These are phyloP conservation scores for Trichosporon sp. DNA, from an alignment of 1,284 basidiomycete genomes.

Conservation along the genomic window DNA sequence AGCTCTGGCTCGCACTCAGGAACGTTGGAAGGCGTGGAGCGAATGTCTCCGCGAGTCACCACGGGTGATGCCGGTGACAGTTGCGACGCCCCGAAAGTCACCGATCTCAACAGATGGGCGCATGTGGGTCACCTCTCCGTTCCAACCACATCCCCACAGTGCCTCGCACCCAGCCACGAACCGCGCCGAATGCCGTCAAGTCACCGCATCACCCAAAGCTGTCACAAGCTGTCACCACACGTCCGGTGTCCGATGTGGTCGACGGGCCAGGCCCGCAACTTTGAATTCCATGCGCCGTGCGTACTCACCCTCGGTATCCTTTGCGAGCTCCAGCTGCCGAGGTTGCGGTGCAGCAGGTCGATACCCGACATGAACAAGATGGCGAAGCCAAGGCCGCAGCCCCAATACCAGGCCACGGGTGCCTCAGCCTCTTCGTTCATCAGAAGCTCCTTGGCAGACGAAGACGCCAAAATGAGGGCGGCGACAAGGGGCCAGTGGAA, in stretches of 20 bases:
- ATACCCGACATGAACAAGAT: conserved; percentile 51
- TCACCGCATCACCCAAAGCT: not conserved
- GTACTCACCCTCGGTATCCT: conserved; percentile 42
- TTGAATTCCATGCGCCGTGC: not conserved
- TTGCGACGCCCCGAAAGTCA: conserved; percentile 15
- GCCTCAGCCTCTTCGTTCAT: conserved; percentile 5
- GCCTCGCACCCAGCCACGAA: not conserved
- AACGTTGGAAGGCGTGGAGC: conserved; percentile 5
- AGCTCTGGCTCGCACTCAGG: conserved; percentile 4
- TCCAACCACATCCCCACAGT: conserved; percentile 2
- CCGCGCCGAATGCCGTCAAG: not conserved
- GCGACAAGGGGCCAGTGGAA: conserved; percentile 56
- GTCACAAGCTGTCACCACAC: not conserved
- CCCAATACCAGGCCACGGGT: conserved; percentile 50
- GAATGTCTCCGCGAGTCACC: conserved; percentile 17
- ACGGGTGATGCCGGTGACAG: conserved; percentile 19
- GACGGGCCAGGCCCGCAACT: not conserved
- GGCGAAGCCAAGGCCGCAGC: conserved; percentile 52
- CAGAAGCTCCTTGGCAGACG: conserved; percentile 48
- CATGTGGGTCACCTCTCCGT: conserved; percentile 5
- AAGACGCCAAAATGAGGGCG: conserved; percentile 53
- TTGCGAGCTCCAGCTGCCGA: conserved; percentile 31
- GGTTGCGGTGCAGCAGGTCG: conserved; percentile 49
- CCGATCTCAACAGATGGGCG: conserved; percentile 5
- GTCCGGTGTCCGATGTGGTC: not conserved